Evolutionary conservation across 2,329 filamentous ascomycete genomes (phyloP).

Genomic region (Bimuria novae-zelandiae): DNA sequence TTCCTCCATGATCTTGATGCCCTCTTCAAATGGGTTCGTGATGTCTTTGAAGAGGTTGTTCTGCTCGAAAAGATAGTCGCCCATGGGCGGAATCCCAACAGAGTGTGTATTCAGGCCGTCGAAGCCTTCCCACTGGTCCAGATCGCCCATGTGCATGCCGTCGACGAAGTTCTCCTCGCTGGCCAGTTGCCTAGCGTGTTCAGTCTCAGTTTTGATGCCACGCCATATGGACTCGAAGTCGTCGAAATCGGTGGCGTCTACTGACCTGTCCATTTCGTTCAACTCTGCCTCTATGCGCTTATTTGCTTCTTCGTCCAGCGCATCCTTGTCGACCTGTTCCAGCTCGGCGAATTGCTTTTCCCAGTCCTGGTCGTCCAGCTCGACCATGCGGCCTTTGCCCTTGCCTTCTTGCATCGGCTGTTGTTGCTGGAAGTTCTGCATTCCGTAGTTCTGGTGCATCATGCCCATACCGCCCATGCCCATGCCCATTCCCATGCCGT

Average conservation of each 20-base stretch:
- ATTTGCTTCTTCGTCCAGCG: slow-evolving; percentile 67
- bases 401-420: slow-evolving; percentile 65
- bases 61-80: slow-evolving; percentile 92
- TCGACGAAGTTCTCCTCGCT: slow-evolving; percentile 68
- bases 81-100: slow-evolving; percentile 74
- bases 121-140: slow-evolving; percentile 80
- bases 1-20: slow-evolving; percentile 87
- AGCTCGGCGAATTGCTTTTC: slow-evolving; percentile 94
- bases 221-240: slow-evolving; percentile 90
- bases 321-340: slow-evolving; percentile 66
- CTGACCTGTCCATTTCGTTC: slow-evolving; percentile 85
- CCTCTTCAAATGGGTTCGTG: slow-evolving; percentile 87
- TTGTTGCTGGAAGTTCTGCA: slow-evolving; percentile 54
- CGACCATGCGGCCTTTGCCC: slow-evolving; percentile 80
- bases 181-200: slow-evolving; percentile 70
- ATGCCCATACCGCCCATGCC: slow-evolving; percentile 52
- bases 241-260: slow-evolving; percentile 80
- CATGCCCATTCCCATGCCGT: slow-evolving; percentile 59
- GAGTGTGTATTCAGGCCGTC: slow-evolving; percentile 71
- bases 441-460: slow-evolving; percentile 48
- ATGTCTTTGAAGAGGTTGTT: slow-evolving; percentile 87
- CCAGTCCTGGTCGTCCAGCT: slow-evolving; percentile 92
- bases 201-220: slow-evolving; percentile 78
- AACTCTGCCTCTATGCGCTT: slow-evolving; percentile 83
- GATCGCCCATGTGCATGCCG: slow-evolving; percentile 67